A percentile compares a stretch with the other conserved stretches of the same genome.
Evolutionary conservation across 2,329 filamentous ascomycete species (phyloP).

Genomic region (Pseudocercospora musae): DNA sequence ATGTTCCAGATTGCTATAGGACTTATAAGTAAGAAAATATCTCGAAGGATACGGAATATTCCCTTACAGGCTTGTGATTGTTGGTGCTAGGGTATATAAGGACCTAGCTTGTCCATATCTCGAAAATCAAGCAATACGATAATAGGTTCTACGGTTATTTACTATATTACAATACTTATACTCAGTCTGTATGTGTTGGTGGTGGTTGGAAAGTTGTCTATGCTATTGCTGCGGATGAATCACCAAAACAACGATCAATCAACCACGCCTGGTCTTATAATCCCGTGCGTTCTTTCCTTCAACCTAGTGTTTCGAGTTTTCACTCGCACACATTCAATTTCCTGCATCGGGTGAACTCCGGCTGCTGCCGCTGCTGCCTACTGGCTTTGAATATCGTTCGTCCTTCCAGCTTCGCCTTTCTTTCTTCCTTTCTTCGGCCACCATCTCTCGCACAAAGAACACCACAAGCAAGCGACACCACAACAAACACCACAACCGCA

Average conservation of each 20-base stretch:
- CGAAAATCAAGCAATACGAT: no score
- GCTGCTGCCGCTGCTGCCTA: background rate
- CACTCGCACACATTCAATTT: background rate
- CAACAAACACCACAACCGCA: background rate
- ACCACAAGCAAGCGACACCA: background rate
- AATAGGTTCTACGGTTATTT: no score
- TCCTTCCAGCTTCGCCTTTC: background rate
- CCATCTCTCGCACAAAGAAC: background rate
- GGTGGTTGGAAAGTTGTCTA: background rate
- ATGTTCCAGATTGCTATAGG: no score
- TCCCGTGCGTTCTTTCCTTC: background rate
- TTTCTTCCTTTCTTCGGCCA: background rate
- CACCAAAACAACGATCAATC: background rate
- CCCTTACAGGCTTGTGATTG: no score
- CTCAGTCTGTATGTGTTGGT: background rate
- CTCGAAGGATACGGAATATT: no score
- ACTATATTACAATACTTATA: no score
- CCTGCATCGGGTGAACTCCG: background rate
- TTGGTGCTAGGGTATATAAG: no score
- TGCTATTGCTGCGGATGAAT: background rate
- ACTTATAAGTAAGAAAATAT: no score
- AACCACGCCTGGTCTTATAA: background rate
- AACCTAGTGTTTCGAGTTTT: background rate
- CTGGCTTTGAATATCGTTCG: background rate
- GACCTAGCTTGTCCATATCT: no score